Evolutionary conservation across 352 stramenopile species (phyloP), one percentile per base, ranked within the genome.

Genomic region (Globisporangium rhizosaccharum): DNA sequence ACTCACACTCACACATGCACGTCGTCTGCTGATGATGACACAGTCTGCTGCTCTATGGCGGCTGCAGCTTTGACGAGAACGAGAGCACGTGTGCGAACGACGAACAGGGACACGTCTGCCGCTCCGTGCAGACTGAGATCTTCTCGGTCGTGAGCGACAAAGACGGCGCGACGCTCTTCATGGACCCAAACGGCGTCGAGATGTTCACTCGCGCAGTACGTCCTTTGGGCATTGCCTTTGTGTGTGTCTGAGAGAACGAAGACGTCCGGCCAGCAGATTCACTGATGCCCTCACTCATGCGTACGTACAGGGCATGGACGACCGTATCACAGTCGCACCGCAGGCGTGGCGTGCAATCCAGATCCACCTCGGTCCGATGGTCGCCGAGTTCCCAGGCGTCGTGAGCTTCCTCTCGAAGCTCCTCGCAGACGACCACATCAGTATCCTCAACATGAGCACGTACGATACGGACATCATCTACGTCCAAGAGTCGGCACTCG

Each of bases 381-480:
- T 92, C 44, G 85, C 80, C 6, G 82, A 94, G 59, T 94, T 94
- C 59, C 85, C 85, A 3, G 85, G 85, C 18, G 73, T 94, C 42
- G 75, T 94, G 57, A 90, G 84, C 61, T 94, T 94, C 55, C 60
- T 94, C 26, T 94, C 85, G 42, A 91, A 91, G 59, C 62, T 92
- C 37, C 67, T 94, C 12, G 85, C 85, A 0, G 79, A 91, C 56
- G 82, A 91, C 59, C 67, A 82, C 41, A 94, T 94, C 59, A 92
- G 82, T 81, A 94, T 94, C 60, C 81, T 94, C 71, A 94, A 94
- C 68, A 92, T 94, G 85, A 94, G 85, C 71, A 92, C 82, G 1
- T 94, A 90, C 79, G 85, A 94, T 55, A 94, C 85, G 10, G 85
- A 94, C 65, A 85, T 94, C 53, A 94, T 94, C 53, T 92, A 92